Conservation (phyloP, 1,284 basidiomycete genomes). For the Ustilago tritici region DNA sequence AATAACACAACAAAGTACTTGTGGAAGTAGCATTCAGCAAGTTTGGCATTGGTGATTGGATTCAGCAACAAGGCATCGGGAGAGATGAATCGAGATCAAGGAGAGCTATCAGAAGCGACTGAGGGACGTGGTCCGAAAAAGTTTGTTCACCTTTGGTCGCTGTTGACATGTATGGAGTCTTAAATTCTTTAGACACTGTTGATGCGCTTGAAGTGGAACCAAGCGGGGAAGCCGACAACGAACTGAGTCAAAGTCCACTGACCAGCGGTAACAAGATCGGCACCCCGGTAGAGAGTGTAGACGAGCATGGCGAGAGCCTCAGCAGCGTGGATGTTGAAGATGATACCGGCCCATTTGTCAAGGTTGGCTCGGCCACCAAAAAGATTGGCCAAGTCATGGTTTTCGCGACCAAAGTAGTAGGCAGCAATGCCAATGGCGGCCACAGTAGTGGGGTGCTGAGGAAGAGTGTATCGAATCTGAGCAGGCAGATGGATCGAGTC, state of each 20-base stretch:
- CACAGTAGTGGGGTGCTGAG: conserved; percentile 26
- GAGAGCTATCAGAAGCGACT: neutral
- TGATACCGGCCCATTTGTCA: conserved; percentile 33
- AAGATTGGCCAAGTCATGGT: conserved; percentile 33
- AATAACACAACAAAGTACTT: too few species aligned
- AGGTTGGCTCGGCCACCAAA: conserved; percentile 35
- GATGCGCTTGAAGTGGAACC: conserved; percentile 51
- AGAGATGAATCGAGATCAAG: neutral
- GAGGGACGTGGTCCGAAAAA: too few species aligned
- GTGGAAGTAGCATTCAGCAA: neutral
- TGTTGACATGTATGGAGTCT: neutral
- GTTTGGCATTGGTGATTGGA: neutral
- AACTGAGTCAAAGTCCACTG: conserved; percentile 48
- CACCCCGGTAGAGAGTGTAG: conserved; percentile 43
- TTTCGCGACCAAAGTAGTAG: conserved; percentile 37
- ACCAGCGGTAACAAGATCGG: conserved; percentile 30
- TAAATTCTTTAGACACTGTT: conserved; percentile 24
- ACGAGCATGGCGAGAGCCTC: conserved; percentile 43
- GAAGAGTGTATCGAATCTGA: conserved; percentile 41
- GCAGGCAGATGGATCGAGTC: neutral
- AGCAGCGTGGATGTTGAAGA: conserved; percentile 30
- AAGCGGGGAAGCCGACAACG: conserved; percentile 53
- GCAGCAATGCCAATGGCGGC: conserved; percentile 18
- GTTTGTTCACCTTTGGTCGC: neutral
- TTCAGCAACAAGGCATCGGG: neutral